phyloP scores from a whole-genome alignment of 495 filamentous ascomycete species.

The Aspergillus heteromorphus region DNA sequence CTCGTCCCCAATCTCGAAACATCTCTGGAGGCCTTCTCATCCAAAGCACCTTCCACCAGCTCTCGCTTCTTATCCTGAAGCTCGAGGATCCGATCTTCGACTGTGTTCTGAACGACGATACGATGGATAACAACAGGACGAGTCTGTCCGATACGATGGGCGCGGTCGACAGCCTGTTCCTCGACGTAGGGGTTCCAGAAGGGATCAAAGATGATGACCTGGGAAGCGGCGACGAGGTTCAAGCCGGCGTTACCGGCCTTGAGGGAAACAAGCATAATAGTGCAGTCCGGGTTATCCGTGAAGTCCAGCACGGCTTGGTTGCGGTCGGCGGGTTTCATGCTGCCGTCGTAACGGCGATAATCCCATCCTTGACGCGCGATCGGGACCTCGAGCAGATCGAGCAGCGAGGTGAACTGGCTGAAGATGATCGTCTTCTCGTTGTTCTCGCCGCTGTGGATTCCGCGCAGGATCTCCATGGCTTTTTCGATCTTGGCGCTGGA shows the following conservation, averaged over 20 bases:
- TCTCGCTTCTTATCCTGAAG: constrained; percentile 82
- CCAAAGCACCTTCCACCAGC: constrained; percentile 74
- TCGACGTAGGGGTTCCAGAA: constrained; percentile 98
- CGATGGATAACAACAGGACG: constrained; percentile 73
- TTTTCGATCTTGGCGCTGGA: constrained; percentile 77
- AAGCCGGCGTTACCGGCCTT: constrained; percentile 89
- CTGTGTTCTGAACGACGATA: constrained; percentile 68
- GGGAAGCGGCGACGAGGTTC: constrained; percentile 80
- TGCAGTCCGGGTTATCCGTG: constrained; percentile 55
- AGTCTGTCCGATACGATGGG: constrained; percentile 84
- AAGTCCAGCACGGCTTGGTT: constrained; percentile 71
- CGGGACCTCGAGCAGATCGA: constrained; percentile 91
- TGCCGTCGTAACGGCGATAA: constrained; percentile 81
- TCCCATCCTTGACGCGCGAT: constrained; percentile 57
- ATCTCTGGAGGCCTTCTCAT: constrained; percentile 66
- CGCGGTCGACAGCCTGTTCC: constrained; percentile 90
- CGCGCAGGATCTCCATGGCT: constrained; percentile 61
- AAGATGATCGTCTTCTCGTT: constrained; percentile 87
- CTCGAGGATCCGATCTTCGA: constrained; percentile 83
- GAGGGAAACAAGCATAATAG: constrained; percentile 81
- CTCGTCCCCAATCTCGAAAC: constrained; percentile 55
- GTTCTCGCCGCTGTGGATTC: constrained; percentile 38
- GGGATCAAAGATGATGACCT: constrained; percentile 88
- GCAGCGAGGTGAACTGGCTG: constrained; percentile 83
- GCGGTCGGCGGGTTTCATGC: constrained; percentile 65